phyloP scores from a whole-genome alignment of 1,139 yeast species.

The Candida buenavistaensis region DNA sequence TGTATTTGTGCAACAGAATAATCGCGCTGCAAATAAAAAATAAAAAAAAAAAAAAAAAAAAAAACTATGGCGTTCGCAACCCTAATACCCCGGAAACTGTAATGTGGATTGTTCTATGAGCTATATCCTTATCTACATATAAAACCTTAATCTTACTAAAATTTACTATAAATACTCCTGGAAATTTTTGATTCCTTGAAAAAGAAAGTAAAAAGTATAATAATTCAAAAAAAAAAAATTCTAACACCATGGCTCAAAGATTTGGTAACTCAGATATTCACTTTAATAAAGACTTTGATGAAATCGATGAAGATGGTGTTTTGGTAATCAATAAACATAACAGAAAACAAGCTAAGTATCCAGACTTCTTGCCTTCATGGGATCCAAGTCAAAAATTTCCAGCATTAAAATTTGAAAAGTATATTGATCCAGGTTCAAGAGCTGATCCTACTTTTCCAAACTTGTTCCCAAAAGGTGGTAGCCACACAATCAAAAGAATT shows the following conservation, averaged over 20 bases:
- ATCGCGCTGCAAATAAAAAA: too few relatives aligned
- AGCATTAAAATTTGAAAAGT: conserved; percentile 49
- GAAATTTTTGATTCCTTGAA: background rate
- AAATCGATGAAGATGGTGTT: conserved; percentile 39
- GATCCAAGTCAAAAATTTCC: conserved; percentile 42
- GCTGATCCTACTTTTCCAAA: conserved; percentile 30
- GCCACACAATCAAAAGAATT: conserved; percentile 18
- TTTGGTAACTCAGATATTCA: conserved; percentile 45
- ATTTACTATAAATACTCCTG: background rate
- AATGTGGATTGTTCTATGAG: too few relatives aligned
- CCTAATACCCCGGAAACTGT: too few relatives aligned
- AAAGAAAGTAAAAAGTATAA: background rate
- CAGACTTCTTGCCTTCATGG: conserved; percentile 57
- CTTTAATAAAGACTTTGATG: conserved; percentile 40
- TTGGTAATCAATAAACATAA: conserved; percentile 28
- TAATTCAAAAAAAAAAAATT: background rate
- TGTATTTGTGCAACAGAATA: background rate
- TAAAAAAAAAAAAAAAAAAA: background rate
- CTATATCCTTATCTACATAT: background rate
- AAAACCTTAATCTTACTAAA: background rate
- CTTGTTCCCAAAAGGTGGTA: conserved; percentile 23
- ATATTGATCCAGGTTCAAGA: conserved; percentile 52
- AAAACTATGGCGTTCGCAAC: conserved; percentile 6
- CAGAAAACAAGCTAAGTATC: conserved; percentile 30
- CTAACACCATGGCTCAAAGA: conserved; percentile 14